phyloP scores from a whole-genome alignment of 2,329 filamentous ascomycete species.

The Knufia fluminis region DNA sequence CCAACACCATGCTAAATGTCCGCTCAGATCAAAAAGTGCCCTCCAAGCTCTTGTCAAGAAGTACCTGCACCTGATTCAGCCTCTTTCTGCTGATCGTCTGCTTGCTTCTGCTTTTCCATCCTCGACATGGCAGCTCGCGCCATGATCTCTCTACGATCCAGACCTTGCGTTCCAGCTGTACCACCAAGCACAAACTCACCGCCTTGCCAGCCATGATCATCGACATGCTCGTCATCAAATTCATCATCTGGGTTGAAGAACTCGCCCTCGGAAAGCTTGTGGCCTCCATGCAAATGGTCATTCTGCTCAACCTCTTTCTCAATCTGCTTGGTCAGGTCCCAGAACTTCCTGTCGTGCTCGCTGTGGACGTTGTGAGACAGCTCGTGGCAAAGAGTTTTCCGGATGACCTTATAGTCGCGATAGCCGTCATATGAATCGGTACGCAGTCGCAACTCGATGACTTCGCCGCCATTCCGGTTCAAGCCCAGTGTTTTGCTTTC shows the following conservation, averaged over 20 bases:
- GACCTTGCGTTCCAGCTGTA: slow-evolving; percentile 37
- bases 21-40: background rate
- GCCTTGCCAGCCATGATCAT: slow-evolving; percentile 68
- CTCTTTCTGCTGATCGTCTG: slow-evolving; percentile 2
- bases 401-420: slow-evolving; percentile 81
- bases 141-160: slow-evolving; percentile 64
- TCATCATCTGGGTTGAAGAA: slow-evolving; percentile 49
- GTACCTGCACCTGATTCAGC: background rate
- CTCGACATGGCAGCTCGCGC: slow-evolving; percentile 65
- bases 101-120: slow-evolving; percentile 40
- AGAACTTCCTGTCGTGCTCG: slow-evolving; percentile 78
- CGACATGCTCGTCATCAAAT: slow-evolving; percentile 46
- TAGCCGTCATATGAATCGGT: slow-evolving; percentile 94
- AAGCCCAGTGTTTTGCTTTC: slow-evolving; percentile 75
- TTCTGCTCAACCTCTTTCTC: slow-evolving; percentile 69
- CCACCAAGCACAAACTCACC: slow-evolving; percentile 66
- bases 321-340: slow-evolving; percentile 78
- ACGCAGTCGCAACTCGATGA: slow-evolving; percentile 81
- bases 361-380: slow-evolving; percentile 83
- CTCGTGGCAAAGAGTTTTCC: slow-evolving; percentile 90
- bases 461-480: slow-evolving; percentile 79
- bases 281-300: slow-evolving; percentile 68
- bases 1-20: slow-evolving; percentile 19
- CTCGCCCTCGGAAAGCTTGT: slow-evolving; percentile 49
- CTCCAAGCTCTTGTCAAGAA: background rate